These are phyloP conservation scores for Neurospora tetraspora DNA, from an alignment of 495 filamentous ascomycete genomes.

Conservation along the genomic window DNA sequence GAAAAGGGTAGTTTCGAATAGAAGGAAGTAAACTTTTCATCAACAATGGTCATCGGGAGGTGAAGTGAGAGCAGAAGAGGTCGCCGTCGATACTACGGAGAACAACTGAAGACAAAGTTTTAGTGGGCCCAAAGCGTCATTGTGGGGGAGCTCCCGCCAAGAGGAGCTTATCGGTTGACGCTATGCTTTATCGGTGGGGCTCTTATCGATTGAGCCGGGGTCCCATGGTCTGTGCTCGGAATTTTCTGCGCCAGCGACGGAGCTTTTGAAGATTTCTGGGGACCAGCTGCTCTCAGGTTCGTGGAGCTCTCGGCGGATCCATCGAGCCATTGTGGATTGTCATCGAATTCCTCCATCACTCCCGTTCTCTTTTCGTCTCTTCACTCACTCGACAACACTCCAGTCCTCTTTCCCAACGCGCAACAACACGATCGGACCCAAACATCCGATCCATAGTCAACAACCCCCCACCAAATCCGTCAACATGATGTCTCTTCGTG, in stretches of 20 bases:
- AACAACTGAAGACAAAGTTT: neutral
- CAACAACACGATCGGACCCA: conserved; percentile 2
- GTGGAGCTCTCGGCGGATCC: neutral
- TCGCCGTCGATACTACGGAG: neutral
- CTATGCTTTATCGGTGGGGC: neutral
- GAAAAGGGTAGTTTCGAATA: neutral
- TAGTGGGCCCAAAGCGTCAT: neutral
- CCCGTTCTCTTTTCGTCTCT: neutral
- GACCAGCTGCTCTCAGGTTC: neutral
- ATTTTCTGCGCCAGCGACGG: neutral
- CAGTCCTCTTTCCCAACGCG: conserved; percentile 1
- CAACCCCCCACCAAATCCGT: neutral
- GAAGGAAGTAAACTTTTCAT: neutral
- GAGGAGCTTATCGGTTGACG: neutral
- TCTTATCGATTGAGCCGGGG: neutral
- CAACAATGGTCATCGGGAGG: neutral
- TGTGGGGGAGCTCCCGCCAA: neutral
- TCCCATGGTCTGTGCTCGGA: neutral
- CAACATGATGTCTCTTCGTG: conserved; percentile 71
- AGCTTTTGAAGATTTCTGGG: neutral
- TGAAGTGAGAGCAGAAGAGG: neutral
- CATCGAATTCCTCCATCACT: neutral
- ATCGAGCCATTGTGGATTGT: neutral
- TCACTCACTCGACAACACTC: neutral
- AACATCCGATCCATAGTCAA: neutral